Base-by-base conservation (phyloP, 306 rosid genomes). In the Castanopsis chinensis region DNA sequence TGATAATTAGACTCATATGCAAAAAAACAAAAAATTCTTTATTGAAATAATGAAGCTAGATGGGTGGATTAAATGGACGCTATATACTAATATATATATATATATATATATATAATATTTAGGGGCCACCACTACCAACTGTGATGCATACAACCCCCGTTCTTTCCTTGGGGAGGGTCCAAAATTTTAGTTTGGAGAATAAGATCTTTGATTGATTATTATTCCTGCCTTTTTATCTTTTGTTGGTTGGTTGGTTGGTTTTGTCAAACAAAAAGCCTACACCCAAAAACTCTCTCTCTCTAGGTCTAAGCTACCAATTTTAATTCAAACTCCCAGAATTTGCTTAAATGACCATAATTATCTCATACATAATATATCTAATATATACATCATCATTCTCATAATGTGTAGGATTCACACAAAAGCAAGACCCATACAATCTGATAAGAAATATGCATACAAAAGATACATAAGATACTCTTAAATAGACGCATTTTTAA, bases 91-190 rank as follows among this genome's bases (percentile, higher is more conserved):
- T 35, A 13, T 30, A n/a, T n/a, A 30, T 9, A 12, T 28, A 28
- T 9, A 56, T 55, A 12, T 28, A 28, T 9, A 56, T 55, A 12
- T 32, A 23, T 10, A 69, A 28, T 64, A 87, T 3, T 60, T 75
- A 37, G 85, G 86, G 89, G 30, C 87, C 89, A 76, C 86, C 86
- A 81, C 81, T 59, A 75, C 59, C 43, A 75, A 25, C 17, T 77
- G 1, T 59, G 41, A 58, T 58, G 69, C 59, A 69, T 27, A 33
- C 57, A 81, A 37, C 74, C 74, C 35, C 41, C 71, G 10, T 49
- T 73, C 84, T 72, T 72, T 27, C n/a, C 64, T 65, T 32, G 53
- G 35, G 81, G 76, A 61, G 87, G 88, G 75, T 85, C 85, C 83
- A 77, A 77, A 32, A 20, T 59, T 71, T 64, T 52, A 53, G 73